Percentiles rank a stretch among this genome's conserved stretches.
phyloP scores from a whole-genome alignment of 148 eudicot genomes.

The Salicornia ramosissima region DNA sequence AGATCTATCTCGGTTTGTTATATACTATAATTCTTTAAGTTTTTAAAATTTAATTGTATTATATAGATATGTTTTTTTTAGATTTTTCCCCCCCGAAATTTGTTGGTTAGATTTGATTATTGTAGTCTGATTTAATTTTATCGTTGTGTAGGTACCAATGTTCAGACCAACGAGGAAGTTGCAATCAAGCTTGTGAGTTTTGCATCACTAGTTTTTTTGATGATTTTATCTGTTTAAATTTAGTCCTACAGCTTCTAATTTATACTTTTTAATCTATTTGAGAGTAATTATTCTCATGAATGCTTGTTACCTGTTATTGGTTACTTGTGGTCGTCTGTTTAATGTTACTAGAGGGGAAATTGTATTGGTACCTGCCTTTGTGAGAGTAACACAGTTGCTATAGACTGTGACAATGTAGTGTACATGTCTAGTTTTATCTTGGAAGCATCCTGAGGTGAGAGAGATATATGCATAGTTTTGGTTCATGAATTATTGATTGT shows the following conservation, averaged over 20 bases:
- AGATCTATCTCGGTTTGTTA: conserved; percentile 66
- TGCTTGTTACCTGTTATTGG: too few species aligned
- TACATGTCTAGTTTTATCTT: not conserved
- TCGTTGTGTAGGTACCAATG: conserved; percentile 51
- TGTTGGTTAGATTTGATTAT: not conserved
- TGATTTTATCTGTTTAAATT: not conserved
- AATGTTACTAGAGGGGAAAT: not conserved
- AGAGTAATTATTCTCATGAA: not conserved
- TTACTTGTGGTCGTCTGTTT: too few species aligned
- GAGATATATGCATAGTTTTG: not conserved
- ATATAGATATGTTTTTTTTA: not conserved
- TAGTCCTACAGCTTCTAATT: not conserved
- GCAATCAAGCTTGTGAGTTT: conserved; percentile 76
- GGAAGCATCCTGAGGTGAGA: not conserved
- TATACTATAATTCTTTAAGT: not conserved
- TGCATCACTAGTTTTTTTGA: conserved; percentile 8
- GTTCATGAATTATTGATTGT: not conserved
- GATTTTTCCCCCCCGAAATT: not conserved
- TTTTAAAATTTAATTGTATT: not conserved
- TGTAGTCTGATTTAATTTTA: not conserved
- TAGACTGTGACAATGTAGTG: not conserved
- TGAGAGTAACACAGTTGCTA: not conserved
- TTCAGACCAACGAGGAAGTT: conserved; percentile 72
- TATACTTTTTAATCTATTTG: not conserved
- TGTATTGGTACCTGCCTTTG: not conserved